phyloP scores from a whole-genome alignment of 2,329 filamentous ascomycete species.

The Kalmusia sp. region DNA sequence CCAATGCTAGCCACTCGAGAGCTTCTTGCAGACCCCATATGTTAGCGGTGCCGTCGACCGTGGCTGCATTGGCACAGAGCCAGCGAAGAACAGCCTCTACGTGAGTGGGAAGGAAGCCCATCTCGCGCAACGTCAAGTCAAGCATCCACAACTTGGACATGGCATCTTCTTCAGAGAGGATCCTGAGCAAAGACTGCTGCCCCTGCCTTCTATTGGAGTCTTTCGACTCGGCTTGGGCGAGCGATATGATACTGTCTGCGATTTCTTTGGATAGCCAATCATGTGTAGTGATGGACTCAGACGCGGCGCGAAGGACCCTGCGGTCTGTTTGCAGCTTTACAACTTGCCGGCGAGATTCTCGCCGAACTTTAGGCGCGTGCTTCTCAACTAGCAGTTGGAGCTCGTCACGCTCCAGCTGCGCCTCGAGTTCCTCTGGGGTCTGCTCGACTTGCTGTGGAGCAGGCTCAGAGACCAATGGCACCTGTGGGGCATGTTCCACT shows the following conservation, averaged over 20 bases:
- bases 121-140: conserved; percentile 71
- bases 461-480: conserved; percentile 19
- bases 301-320: conserved; percentile 79
- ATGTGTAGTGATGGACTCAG: conserved; percentile 72
- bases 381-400: conserved; percentile 88
- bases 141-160: conserved; percentile 84
- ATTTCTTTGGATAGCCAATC: conserved; percentile 84
- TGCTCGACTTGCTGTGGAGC: conserved; percentile 52
- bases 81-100: conserved; percentile 40
- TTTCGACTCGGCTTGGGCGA: conserved; percentile 70
- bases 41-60: conserved; percentile 61
- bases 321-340: conserved; percentile 83
- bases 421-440: conserved; percentile 88
- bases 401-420: conserved; percentile 87
- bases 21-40: conserved; percentile 89
- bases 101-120: conserved; percentile 66
- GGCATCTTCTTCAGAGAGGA: conserved; percentile 75
- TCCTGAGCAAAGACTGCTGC: conserved; percentile 46
- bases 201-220: conserved; percentile 58
- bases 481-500: conserved; percentile 10
- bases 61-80: conserved; percentile 44
- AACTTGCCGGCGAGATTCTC: conserved; percentile 79
- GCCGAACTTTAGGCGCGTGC: conserved; percentile 76
- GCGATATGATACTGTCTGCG: conserved; percentile 76
- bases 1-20: conserved; percentile 86